phyloP scores from a whole-genome alignment of 805 yeast species.

The Saccharomycopsis lassenensis region DNA sequence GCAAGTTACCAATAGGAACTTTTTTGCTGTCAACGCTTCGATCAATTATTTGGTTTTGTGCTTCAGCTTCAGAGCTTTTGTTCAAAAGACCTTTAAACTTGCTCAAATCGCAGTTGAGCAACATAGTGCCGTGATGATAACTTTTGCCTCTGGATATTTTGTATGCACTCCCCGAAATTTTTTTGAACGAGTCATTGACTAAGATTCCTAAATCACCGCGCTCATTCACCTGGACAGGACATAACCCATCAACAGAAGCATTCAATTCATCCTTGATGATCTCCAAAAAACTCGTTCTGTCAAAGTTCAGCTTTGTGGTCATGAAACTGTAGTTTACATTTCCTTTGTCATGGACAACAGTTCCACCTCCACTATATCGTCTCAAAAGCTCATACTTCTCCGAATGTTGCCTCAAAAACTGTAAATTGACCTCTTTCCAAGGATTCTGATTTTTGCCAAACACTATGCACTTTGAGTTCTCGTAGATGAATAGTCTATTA shows the following conservation, averaged over 20 bases:
- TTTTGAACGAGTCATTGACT: background rate
- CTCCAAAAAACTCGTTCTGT: conserved; percentile 43
- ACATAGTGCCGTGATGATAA: conserved; percentile 95
- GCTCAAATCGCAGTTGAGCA: conserved; percentile 55
- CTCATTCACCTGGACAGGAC: conserved; percentile 37
- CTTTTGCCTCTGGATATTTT: conserved; percentile 73
- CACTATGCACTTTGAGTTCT: conserved; percentile 78
- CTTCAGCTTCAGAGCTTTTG: conserved; percentile 27
- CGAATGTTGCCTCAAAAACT: conserved; percentile 21
- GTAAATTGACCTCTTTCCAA: conserved; percentile 72
- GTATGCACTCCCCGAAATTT: conserved; percentile 90
- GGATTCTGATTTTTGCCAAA: conserved; percentile 95
- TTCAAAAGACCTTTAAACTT: conserved; percentile 48
- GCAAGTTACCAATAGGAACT: conserved; percentile 66
- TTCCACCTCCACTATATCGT: conserved; percentile 88
- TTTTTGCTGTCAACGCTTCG: conserved; percentile 66
- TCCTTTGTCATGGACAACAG: conserved; percentile 90
- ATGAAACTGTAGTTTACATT: conserved; percentile 81
- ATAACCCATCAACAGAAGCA: conserved; percentile 13
- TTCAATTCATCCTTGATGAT: conserved; percentile 34
- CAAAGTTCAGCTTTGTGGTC: conserved; percentile 55
- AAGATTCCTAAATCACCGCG: conserved; percentile 50
- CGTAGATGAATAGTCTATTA: conserved; percentile 56
- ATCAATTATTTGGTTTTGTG: conserved; percentile 31
- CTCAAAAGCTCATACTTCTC: conserved; percentile 58